A percentile compares a stretch with the other conserved stretches of the same genome.
These are phyloP conservation scores for Raddia distichophylla DNA, from an alignment of 176 grass and related monocot species.

Conservation along the genomic window DNA sequence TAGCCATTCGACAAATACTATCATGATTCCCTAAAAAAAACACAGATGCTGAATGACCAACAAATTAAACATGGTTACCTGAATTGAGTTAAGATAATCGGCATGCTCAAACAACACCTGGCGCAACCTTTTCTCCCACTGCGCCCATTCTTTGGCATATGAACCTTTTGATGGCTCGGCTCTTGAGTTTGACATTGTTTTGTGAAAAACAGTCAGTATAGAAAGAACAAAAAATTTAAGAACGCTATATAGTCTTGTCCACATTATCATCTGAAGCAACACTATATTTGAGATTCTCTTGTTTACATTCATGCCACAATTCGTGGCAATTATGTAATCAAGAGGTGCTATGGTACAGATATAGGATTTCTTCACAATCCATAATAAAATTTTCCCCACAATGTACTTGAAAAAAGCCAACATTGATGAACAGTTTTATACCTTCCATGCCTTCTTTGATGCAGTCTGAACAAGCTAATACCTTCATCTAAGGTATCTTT, in stretches of 20 bases:
- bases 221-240: conserved; percentile 28
- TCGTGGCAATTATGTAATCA: not conserved
- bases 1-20: not conserved
- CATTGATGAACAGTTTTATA: conserved; percentile 38
- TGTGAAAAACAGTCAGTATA: conserved; percentile 37
- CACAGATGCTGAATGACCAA: conserved; percentile 11
- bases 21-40: conserved; percentile 24
- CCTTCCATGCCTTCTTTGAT: conserved; percentile 95
- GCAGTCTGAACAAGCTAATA: conserved; percentile 80
- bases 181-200: conserved; percentile 70
- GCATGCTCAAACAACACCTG: conserved; percentile 62
- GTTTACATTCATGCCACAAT: not conserved
- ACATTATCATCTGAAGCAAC: conserved; percentile 14
- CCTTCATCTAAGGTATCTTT: conserved; percentile 83
- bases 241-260: not conserved
- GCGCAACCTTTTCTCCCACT: conserved; percentile 82
- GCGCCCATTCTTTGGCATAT: conserved; percentile 86
- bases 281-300: conserved; percentile 1
- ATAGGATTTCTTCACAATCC: not conserved
- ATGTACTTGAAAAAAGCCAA: conserved; percentile 2
- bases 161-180: conserved; percentile 83
- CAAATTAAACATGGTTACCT: conserved; percentile 59
- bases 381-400: conserved; percentile 5
- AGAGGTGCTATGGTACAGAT: not conserved
- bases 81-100: conserved; percentile 82